These are phyloP conservation scores for Dactylellina haptotyla DNA, from an alignment of 2,329 filamentous ascomycete genomes.

Conservation along the genomic window DNA sequence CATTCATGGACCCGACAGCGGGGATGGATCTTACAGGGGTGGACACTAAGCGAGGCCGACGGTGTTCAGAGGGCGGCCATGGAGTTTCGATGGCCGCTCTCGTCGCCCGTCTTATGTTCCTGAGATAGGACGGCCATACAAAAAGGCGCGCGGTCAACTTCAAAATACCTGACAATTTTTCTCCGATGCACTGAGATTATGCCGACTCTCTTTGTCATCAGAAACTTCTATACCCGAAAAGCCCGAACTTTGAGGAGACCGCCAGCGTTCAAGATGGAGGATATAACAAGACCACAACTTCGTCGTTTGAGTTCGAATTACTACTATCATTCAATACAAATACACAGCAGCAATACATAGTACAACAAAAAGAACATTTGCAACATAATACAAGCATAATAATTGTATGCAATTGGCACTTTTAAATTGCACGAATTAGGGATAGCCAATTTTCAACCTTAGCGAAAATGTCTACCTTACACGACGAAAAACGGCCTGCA, in stretches of 20 bases:
- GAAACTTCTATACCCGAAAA: not conserved
- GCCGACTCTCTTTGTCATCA: constrained; percentile 1
- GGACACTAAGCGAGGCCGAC: not conserved
- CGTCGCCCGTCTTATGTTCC: not conserved
- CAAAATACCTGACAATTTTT: too few species aligned
- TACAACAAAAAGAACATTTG: too few species aligned
- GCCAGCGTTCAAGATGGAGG: not conserved
- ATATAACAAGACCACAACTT: not conserved
- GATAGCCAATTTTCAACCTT: not conserved
- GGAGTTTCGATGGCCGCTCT: too few species aligned
- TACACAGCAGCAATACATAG: too few species aligned
- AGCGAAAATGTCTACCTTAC: not conserved
- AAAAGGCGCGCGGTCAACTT: too few species aligned
- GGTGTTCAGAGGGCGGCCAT: not conserved
- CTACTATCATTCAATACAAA: too few species aligned
- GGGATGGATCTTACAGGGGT: constrained; percentile 1
- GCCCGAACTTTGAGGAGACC: too few species aligned
- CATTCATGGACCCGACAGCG: constrained; percentile 19
- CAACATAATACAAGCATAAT: too few species aligned
- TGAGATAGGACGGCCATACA: not conserved
- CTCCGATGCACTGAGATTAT: not conserved
- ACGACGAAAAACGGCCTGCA: constrained; percentile 8
- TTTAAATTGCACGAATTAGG: not conserved
- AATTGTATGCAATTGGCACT: too few species aligned
- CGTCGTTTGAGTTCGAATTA: too few species aligned